Evolutionary conservation across 2,329 filamentous ascomycete species (phyloP).

Genomic region (Orbilia blumenaviensis): DNA sequence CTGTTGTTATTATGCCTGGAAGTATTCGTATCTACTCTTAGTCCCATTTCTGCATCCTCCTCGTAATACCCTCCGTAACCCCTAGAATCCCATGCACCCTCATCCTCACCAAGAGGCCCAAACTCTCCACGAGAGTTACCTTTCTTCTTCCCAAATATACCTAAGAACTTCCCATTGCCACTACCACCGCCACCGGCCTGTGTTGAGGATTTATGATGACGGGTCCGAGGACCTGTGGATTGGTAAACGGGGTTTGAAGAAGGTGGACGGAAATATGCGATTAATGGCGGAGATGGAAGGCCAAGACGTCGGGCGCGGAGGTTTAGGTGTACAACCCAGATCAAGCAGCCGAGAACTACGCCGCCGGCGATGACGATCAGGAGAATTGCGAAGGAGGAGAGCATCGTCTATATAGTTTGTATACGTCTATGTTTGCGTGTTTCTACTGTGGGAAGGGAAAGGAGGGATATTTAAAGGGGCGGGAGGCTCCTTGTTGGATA

Average conservation of each 20-base stretch:
- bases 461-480: not conserved
- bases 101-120: slow-evolving; percentile 36
- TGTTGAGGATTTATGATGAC: not conserved
- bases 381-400: slow-evolving; percentile 49
- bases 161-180: slow-evolving; percentile 13
- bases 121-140: slow-evolving; percentile 36
- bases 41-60: slow-evolving; percentile 44
- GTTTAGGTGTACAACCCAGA: slow-evolving; percentile 49
- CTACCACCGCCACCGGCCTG: not conserved
- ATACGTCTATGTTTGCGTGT: too few species aligned
- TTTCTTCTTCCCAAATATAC: slow-evolving; percentile 42
- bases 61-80: slow-evolving; percentile 38
- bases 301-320: slow-evolving; percentile 50
- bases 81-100: slow-evolving; percentile 43
- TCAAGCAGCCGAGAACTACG: slow-evolving; percentile 39
- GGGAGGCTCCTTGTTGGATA: not conserved
- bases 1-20: slow-evolving; percentile 4
- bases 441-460: not conserved
- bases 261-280: slow-evolving; percentile 46
- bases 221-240: slow-evolving; percentile 12
- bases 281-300: slow-evolving; percentile 38
- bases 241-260: slow-evolving; percentile 49
- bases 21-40: slow-evolving; percentile 30
- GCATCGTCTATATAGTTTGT: too few species aligned
- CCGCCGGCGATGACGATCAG: slow-evolving; percentile 43